Conservation (phyloP, 805 yeast species). For the Ogataea henricii region DNA sequence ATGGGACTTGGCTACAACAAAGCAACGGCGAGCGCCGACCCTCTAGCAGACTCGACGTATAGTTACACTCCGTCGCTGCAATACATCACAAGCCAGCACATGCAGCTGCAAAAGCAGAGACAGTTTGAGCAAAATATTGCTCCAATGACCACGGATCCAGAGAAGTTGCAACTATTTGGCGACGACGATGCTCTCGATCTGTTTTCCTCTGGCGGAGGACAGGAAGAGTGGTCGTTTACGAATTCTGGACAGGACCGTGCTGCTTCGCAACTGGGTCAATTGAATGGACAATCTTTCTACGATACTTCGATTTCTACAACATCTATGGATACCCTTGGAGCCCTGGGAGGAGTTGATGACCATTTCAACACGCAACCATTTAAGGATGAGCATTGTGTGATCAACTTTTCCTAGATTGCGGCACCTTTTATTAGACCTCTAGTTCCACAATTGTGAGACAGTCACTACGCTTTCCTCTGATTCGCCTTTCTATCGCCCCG, state of each 20-base stretch:
- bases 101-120: slow-evolving; percentile 17
- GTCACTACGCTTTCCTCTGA: background rate
- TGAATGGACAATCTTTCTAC: slow-evolving; percentile 4
- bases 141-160: slow-evolving; percentile 3
- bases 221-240: slow-evolving; percentile 3
- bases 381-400: slow-evolving; percentile 15
- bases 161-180: background rate
- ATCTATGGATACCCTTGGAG: slow-evolving; percentile 3
- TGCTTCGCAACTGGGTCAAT: background rate
- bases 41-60: slow-evolving; percentile 7
- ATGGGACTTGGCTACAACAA: background rate
- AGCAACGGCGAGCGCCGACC: background rate
- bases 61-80: slow-evolving; percentile 22
- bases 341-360: slow-evolving; percentile 10
- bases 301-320: slow-evolving; percentile 1
- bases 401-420: slow-evolving; percentile 7
- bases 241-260: background rate
- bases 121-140: slow-evolving; percentile 7
- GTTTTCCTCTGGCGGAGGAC: background rate
- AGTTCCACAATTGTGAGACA: background rate
- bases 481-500: background rate
- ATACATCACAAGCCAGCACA: slow-evolving; percentile 20
- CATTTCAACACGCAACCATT: slow-evolving; percentile 8
- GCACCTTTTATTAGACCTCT: background rate
- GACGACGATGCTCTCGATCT: slow-evolving; percentile 3